A percentile compares a stretch with the other conserved stretches of the same genome.
Evolutionary conservation across 345 rosid genomes (phyloP).

Genomic region (Gossypium rotundifolium): DNA sequence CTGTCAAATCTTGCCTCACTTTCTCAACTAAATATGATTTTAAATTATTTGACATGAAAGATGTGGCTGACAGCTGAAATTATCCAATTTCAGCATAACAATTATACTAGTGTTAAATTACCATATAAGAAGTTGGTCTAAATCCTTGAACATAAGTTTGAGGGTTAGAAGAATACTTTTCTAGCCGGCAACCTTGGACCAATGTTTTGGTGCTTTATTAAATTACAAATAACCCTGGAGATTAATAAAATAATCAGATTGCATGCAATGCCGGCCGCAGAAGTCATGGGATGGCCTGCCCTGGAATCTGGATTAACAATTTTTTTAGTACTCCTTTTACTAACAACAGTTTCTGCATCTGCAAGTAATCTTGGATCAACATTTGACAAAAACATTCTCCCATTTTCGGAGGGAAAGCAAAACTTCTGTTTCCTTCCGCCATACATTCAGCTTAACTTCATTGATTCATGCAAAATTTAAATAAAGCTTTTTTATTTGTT

Average conservation of each 20-base stretch:
- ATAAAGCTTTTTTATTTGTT: too few species aligned
- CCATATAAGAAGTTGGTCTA: background rate
- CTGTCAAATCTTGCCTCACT: background rate
- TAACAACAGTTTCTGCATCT: background rate
- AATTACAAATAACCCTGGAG: background rate
- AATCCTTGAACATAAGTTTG: background rate
- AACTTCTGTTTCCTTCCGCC: too few species aligned
- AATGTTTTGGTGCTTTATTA: conserved; percentile 1
- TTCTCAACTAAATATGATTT: background rate
- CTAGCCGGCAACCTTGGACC: conserved; percentile 6
- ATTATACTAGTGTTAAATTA: background rate
- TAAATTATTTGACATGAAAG: background rate
- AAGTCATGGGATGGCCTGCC: background rate
- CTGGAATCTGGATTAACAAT: background rate
- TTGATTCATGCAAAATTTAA: too few species aligned
- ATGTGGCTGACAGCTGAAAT: background rate
- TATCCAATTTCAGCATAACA: background rate
- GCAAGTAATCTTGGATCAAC: background rate
- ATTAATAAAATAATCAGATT: background rate
- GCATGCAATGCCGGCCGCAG: background rate
- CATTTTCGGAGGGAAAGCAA: background rate
- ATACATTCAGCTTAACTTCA: too few species aligned
- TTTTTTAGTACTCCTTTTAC: background rate
- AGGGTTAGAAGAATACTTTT: background rate
- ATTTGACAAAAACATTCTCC: background rate